Base-by-base conservation (phyloP, 2,329 filamentous ascomycete genomes). In the Sclerotinia minor region DNA sequence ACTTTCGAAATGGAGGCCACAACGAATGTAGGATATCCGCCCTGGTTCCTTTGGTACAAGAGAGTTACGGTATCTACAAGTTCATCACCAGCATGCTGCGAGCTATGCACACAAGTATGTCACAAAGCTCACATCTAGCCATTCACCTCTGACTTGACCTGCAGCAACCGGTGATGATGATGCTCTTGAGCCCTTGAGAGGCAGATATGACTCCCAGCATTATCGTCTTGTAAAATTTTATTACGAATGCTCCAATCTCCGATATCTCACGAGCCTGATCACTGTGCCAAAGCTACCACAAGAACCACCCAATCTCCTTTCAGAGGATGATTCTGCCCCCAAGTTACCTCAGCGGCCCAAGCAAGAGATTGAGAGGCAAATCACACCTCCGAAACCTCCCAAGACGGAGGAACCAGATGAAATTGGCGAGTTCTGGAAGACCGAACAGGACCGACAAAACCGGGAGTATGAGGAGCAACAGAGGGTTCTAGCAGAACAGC, bases 41-140 rank as follows among this genome's bases (percentile, higher is more conserved):
- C 1, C 81, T 99, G 65, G 94, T 98, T 29, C 92, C 94, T 2
- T 82, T 99, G 54, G 95, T 99, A 3, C 92, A 97, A 78, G 95
- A 99, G 82, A 98, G 93, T 78, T 99, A 98, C 79, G 95, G 95
- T 59, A 98, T 99, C 74, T 99, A 99, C 84, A 98, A 98, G 80
- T 99, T 99, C 79, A 94, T 97, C 72, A 99, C 95, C 0, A 99
- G 95, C 89, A 99, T 99, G 95, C 81, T 99, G 70, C 88, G 95
- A 67, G 95, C 95, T 21, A 97, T 99, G 94, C 94, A 99, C 78
- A 94, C 92, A 3, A 93, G 91, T 94, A 83, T 77, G 89, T 81
- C 49, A n/a, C 13, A 24, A 47, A 29, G n/a, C 45, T 29, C 21
- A 9, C 15, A 32, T 26, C 21, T 55, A 58, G 9, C 35, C 45